Evolutionary conservation across 2,329 filamentous ascomycete species (phyloP), one percentile per base, ranked within the genome.

Genomic region (Penicillium sumatraense): DNA sequence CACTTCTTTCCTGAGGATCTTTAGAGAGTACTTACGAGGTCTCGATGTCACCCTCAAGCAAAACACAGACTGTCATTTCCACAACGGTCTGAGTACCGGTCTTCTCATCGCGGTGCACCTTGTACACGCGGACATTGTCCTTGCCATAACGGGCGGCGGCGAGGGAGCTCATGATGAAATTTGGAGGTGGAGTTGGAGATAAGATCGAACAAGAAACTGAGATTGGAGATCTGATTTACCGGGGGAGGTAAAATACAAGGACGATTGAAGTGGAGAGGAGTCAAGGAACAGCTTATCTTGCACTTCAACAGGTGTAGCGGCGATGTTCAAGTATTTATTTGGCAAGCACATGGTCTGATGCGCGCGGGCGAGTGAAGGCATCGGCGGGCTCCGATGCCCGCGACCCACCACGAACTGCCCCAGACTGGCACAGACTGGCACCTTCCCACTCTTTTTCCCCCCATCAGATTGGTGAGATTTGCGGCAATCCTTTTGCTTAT

Each of bases 101-200:
- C 68, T 86, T 81, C 71, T 86, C 81, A 74, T 98, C 87, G 68
- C 86, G 87, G 70, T 96, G 83, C 69, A 97, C 92, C 78, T 99
- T 99, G 86, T 89, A 96, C 68, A 99, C 86, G 70, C 95, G 93
- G 83, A 99, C 89, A 80, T 99, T 98, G 85, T 98, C 95, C 86
- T 99, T 81, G 64, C 79, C 79, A 66, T 81, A 81, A 55, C 77
- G 77, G 54, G 78, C 77, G 61, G 77, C 74, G 53, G 75, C 68
- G 48, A 81, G 64, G 59, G 69, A 54, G 46, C 64, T 64, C 71
- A 75, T 75, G 31, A 35, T 68, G 13, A 44, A 20, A 18, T 44
- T 23, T 42, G 40, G 40, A 14, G 23, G 36, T 21, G 36, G 36
- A 23, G 36, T 41, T 41, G 8, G 53, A 47, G 61, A 60, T 59